These are phyloP conservation scores for Plantago coronopus DNA, from an alignment of 305 asterid species.

Conservation along the genomic window DNA sequence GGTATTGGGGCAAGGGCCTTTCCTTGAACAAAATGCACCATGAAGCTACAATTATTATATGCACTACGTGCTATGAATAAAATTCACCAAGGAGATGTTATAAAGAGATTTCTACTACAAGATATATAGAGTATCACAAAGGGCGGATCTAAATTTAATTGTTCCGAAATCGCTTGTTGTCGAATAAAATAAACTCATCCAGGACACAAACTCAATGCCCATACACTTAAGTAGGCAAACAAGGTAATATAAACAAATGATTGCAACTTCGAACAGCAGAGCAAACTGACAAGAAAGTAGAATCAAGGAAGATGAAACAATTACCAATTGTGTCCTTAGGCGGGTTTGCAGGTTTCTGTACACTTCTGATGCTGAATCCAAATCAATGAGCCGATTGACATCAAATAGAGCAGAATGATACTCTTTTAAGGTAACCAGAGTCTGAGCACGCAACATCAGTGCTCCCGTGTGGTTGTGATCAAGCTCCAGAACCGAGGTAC, in stretches of 20 bases:
- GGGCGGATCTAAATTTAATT: background rate
- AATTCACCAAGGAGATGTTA: too few relatives aligned
- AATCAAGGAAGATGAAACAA: conserved; percentile 26
- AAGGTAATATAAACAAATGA: background rate
- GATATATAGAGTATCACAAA: background rate
- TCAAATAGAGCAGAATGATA: conserved; percentile 86
- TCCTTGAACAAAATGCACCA: conserved; percentile 59
- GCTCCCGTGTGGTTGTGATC: conserved; percentile 93
- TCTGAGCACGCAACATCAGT: conserved; percentile 89
- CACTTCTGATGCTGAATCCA: conserved; percentile 84
- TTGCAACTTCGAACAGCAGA: background rate
- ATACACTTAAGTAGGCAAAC: conserved; percentile 6
- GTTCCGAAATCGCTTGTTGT: too few relatives aligned
- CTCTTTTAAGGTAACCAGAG: conserved; percentile 85
- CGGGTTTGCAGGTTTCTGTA: conserved; percentile 73
- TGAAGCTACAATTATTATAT: conserved; percentile 7
- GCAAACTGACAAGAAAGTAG: conserved; percentile 13
- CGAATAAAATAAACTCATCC: background rate
- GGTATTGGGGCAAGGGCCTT: conserved; percentile 97
- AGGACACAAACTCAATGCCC: background rate
- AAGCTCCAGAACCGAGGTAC: conserved; percentile 86
- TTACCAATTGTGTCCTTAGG: conserved; percentile 86
- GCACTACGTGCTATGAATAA: background rate
- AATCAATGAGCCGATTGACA: conserved; percentile 78
- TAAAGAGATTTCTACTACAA: background rate